phyloP scores from a whole-genome alignment of 2,329 filamentous ascomycete species.

The Phyllosticta paracitricarpa region DNA sequence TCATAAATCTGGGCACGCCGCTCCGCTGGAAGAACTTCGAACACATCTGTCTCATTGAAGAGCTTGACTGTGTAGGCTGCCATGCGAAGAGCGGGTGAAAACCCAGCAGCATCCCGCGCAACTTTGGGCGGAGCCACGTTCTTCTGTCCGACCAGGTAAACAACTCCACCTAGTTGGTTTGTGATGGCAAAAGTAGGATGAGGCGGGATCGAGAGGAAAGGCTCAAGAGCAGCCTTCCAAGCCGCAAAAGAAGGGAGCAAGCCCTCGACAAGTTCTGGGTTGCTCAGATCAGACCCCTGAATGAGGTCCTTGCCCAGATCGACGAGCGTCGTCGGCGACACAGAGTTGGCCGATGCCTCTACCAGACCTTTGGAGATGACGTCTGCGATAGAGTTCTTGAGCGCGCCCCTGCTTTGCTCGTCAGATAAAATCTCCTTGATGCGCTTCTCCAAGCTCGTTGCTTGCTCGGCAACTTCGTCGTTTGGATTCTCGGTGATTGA shows the following conservation, averaged over 20 bases:
- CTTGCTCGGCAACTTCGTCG: constrained; percentile 40
- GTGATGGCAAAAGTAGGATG: constrained; percentile 62
- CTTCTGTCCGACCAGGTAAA: constrained; percentile 47
- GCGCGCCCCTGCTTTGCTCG: constrained; percentile 28
- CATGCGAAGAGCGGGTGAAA: constrained; percentile 66
- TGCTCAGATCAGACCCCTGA: constrained; percentile 16
- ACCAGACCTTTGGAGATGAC: constrained; percentile 44
- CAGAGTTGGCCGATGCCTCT: constrained; percentile 31
- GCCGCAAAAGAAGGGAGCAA: constrained; percentile 53
- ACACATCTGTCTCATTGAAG: constrained; percentile 34
- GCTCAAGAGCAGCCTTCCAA: constrained; percentile 56
- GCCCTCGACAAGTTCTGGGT: constrained; percentile 14
- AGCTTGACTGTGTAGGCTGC: constrained; percentile 58
- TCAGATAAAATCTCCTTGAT: constrained; percentile 24
- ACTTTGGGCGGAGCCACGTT: constrained; percentile 22
- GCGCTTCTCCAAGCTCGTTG: constrained; percentile 27
- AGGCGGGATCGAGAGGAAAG: constrained; percentile 44
- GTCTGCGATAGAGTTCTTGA: constrained; percentile 38
- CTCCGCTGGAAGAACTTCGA: constrained; percentile 23
- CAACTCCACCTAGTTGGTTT: constrained; percentile 59
- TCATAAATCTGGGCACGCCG: constrained; percentile 34
- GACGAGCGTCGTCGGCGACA: constrained; percentile 47
- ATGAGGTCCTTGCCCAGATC: constrained; percentile 43
- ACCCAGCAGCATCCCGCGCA: constrained; percentile 55
- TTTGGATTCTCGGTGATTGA: constrained; percentile 43